Evolutionary conservation across 495 filamentous ascomycete genomes (phyloP).

Genomic region (Tuber magnatum): DNA sequence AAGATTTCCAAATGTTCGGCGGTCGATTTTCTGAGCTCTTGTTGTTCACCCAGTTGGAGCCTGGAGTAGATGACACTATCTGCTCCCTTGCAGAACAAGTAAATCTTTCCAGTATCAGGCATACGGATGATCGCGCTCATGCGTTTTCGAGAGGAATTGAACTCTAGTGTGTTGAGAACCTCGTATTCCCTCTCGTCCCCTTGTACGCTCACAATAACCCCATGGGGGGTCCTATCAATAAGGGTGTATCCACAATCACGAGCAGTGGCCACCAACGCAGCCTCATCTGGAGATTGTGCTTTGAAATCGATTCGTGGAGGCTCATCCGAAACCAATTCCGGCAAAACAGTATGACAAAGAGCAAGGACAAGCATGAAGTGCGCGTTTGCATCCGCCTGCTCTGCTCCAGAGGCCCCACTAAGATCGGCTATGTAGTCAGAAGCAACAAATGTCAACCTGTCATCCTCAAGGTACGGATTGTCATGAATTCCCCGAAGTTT

Average conservation of each 20-base stretch:
- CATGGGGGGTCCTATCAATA: slow-evolving; percentile 67
- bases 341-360: slow-evolving; percentile 92
- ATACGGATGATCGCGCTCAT: slow-evolving; percentile 98
- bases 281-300: slow-evolving; percentile 95
- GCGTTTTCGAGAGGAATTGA: slow-evolving; percentile 92
- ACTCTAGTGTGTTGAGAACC: slow-evolving; percentile 91
- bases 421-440: slow-evolving; percentile 81
- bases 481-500: slow-evolving; percentile 68
- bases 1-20: slow-evolving; percentile 96
- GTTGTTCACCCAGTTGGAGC: slow-evolving; percentile 74
- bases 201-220: slow-evolving; percentile 76
- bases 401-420: slow-evolving; percentile 63
- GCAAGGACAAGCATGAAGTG: slow-evolving; percentile 94
- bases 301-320: slow-evolving; percentile 90
- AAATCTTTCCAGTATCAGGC: slow-evolving; percentile 77
- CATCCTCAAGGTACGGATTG: slow-evolving; percentile 86
- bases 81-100: slow-evolving; percentile 95
- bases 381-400: slow-evolving; percentile 68
- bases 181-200: slow-evolving; percentile 76
- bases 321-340: slow-evolving; percentile 79
- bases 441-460: slow-evolving; percentile 84
- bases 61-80: slow-evolving; percentile 97
- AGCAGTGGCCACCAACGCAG: slow-evolving; percentile 87
- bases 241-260: slow-evolving; percentile 96
- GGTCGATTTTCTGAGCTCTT: slow-evolving; percentile 70